These are phyloP conservation scores for Trichosporon asahii DNA, from an alignment of 1,284 basidiomycete species.

Conservation along the genomic window DNA sequence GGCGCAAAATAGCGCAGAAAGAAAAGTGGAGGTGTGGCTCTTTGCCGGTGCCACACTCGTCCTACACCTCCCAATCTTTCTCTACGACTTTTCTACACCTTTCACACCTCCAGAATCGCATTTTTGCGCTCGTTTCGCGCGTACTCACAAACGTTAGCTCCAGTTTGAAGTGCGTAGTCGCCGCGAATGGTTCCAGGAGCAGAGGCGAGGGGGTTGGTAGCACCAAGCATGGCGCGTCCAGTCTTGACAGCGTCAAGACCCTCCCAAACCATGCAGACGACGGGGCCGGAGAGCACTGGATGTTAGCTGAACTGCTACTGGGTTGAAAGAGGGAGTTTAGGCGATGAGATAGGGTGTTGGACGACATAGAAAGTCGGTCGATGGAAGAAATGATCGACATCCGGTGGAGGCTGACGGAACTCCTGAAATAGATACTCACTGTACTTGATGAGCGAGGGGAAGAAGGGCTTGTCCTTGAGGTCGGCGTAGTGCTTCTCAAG, in stretches of 20 bases:
- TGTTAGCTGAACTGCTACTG: neutral
- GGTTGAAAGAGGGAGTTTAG: no score
- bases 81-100: slow-evolving; percentile 30
- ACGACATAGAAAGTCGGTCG: neutral
- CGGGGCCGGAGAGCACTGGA: slow-evolving; percentile 80
- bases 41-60: slow-evolving; percentile 4
- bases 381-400: no score
- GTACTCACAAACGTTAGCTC: slow-evolving; percentile 19
- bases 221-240: slow-evolving; percentile 90
- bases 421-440: slow-evolving; percentile 36
- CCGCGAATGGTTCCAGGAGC: slow-evolving; percentile 61
- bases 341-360: no score
- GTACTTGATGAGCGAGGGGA: slow-evolving; percentile 88
- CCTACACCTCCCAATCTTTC: neutral
- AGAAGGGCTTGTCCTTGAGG: slow-evolving; percentile 86
- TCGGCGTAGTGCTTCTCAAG: slow-evolving; percentile 93
- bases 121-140: neutral
- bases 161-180: slow-evolving; percentile 68
- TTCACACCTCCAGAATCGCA: slow-evolving; percentile 14
- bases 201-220: slow-evolving; percentile 93
- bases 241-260: slow-evolving; percentile 95
- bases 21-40: no score
- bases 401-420: neutral
- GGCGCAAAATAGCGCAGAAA: neutral
- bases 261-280: slow-evolving; percentile 95